Percentiles rank a stretch among this genome's conserved stretches.
Conservation (phyloP, 148 eudicot genomes). For the Fagopyrum tataricum region DNA sequence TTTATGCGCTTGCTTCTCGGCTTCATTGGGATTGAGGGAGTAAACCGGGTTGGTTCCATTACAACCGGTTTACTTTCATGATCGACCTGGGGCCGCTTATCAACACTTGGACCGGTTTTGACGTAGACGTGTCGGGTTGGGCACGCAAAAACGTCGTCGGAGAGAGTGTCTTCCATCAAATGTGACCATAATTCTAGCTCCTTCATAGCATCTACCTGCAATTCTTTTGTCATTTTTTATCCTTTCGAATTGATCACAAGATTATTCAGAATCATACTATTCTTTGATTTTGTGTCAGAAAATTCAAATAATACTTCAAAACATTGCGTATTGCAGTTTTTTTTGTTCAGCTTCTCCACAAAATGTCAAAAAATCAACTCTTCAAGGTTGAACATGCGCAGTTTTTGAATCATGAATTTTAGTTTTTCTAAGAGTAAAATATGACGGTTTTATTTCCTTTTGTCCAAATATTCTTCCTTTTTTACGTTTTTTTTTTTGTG, state of each 20-base stretch:
- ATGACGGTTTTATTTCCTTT: neutral
- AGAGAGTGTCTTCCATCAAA: slow-evolving; percentile 75
- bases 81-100: slow-evolving; percentile 26
- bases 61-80: slow-evolving; percentile 23
- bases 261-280: neutral
- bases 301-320: neutral
- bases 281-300: neutral
- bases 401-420: neutral
- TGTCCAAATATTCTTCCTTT: neutral
- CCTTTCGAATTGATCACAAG: neutral
- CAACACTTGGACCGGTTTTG: slow-evolving; percentile 23
- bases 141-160: slow-evolving; percentile 42
- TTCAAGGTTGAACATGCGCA: neutral
- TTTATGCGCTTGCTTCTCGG: slow-evolving; percentile 56
- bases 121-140: slow-evolving; percentile 25
- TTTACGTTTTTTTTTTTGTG: neutral
- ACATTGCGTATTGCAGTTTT: neutral
- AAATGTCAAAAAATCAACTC: neutral
- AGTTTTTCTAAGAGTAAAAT: too few species aligned
- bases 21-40: slow-evolving; percentile 45
- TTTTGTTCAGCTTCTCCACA: neutral
- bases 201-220: slow-evolving; percentile 69
- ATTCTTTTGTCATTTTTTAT: neutral
- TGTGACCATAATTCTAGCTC: slow-evolving; percentile 79
- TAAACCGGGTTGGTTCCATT: slow-evolving; percentile 25